Evolutionary conservation across 1,284 basidiomycete species (phyloP), one percentile per base, ranked within the genome.

Genomic region (Leccinum solheimii): DNA sequence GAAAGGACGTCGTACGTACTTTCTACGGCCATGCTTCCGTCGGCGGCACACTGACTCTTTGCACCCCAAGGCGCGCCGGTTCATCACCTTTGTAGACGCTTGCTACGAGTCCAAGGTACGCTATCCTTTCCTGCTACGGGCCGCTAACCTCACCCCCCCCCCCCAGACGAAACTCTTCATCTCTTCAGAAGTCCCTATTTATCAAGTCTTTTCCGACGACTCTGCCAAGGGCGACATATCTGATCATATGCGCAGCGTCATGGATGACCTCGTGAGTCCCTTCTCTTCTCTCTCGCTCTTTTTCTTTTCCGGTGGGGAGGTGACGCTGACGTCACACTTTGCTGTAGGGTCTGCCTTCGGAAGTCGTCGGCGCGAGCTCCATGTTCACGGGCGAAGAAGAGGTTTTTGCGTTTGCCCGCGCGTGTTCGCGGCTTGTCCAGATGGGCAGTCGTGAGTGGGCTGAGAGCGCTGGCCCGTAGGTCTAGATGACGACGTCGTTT

Each of bases 81-180:
- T 99, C 74, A 99, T 99, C 75, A 97, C 96, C 0, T 98, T 98
- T 71, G 91, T 99, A 71, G 97, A 99, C 79, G 93, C 94, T 16
- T 95, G 94, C 72, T 97, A 97, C 71, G 95, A 97, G 75, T 95
- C 89, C 80, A 91, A 88, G 81, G 88, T 87, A 67, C 27, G 77
- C 60, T 60, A 36, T 23, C 21, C 49, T n/a, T 23, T 34, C 11
- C 27, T 8, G 5, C 9, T 21, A 14, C 43, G 4, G 1, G 1
- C 21, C 26, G 26, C 11, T 21, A 16, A 10, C 14, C 3, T 43
- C 5, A 11, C n/a, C n/a, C 5, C 23, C 54, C 48, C 21, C 21
- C 21, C 21, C 21, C 21, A 93, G 88, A 95, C 92, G 2, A 94
- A 94, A 72, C 81, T 98, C 3, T 94, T 96, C 75, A 83, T 92